Percentiles rank a stretch among this genome's conserved stretches.
Evolutionary conservation across 75 land plant genomes (phyloP).

Genomic region (Selaginella moellendorffii): DNA sequence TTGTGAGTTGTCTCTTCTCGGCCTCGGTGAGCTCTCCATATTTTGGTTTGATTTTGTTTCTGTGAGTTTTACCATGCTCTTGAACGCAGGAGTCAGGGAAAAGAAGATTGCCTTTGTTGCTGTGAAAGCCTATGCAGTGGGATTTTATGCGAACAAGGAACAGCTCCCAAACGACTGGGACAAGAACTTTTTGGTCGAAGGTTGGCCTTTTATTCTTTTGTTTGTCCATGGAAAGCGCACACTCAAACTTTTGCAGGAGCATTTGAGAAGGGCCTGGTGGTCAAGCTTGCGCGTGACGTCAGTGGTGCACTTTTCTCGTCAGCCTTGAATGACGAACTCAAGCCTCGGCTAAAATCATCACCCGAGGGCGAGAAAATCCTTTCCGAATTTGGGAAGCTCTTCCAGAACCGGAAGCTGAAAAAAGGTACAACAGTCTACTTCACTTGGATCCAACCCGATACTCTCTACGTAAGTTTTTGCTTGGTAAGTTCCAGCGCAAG

Average conservation of each 20-base stretch:
- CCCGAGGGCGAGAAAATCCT: conserved; percentile 36
- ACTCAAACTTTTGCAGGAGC: conserved; percentile 13
- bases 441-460: conserved; percentile 54
- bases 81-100: conserved; percentile 41
- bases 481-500: background rate
- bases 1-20: background rate
- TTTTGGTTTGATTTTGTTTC: background rate
- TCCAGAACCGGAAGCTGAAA: conserved; percentile 40
- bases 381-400: conserved; percentile 38
- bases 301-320: conserved; percentile 71
- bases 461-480: conserved; percentile 33
- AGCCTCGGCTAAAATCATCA: conserved; percentile 44
- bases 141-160: conserved; percentile 29
- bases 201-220: background rate
- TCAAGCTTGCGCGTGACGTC: conserved; percentile 59
- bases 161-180: conserved; percentile 29
- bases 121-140: conserved; percentile 60
- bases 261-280: conserved; percentile 47
- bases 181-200: conserved; percentile 15
- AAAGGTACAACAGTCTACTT: conserved; percentile 45
- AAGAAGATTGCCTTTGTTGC: conserved; percentile 51
- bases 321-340: conserved; percentile 54
- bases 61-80: background rate
- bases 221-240: background rate
- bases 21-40: background rate